These are phyloP conservation scores for Phytophthora pinifolia DNA, from an alignment of 352 stramenopile species.

Conservation along the genomic window DNA sequence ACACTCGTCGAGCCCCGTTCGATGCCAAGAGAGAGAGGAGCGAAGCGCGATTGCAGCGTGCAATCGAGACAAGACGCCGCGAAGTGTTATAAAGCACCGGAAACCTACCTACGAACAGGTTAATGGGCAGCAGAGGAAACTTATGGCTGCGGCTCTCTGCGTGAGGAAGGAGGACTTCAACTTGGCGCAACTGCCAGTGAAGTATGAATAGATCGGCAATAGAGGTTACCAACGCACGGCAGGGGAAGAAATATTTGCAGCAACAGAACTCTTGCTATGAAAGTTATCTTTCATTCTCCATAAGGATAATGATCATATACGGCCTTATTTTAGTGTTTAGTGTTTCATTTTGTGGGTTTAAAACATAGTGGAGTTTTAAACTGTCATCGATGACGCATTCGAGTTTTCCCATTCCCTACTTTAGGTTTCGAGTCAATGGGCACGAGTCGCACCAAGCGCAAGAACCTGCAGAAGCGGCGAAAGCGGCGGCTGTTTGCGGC, in stretches of 20 bases:
- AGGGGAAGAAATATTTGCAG: no score
- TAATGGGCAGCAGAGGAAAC: background rate
- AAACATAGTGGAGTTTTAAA: constrained; percentile 1
- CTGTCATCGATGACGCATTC: background rate
- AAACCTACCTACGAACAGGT: constrained; percentile 4
- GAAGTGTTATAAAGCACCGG: background rate
- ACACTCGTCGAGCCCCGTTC: background rate
- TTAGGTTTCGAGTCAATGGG: constrained; percentile 36
- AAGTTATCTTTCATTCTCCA: no score
- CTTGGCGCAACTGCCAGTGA: constrained; percentile 1
- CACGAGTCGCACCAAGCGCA: constrained; percentile 54
- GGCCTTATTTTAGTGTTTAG: no score
- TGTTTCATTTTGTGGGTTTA: no score
- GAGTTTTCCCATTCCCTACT: constrained; percentile 7
- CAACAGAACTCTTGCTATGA: no score
- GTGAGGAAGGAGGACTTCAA: constrained; percentile 36
- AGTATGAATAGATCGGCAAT: no score
- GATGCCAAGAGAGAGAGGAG: background rate
- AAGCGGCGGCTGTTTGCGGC: constrained; percentile 64
- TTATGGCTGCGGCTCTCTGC: constrained; percentile 14
- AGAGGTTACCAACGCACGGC: no score
- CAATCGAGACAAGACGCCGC: background rate
- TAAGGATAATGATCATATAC: no score
- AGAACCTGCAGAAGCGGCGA: constrained; percentile 80
- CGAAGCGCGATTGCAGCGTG: constrained; percentile 5